phyloP scores from a whole-genome alignment of 2,329 filamentous ascomycete species.

The Ophiostoma perfectum region DNA sequence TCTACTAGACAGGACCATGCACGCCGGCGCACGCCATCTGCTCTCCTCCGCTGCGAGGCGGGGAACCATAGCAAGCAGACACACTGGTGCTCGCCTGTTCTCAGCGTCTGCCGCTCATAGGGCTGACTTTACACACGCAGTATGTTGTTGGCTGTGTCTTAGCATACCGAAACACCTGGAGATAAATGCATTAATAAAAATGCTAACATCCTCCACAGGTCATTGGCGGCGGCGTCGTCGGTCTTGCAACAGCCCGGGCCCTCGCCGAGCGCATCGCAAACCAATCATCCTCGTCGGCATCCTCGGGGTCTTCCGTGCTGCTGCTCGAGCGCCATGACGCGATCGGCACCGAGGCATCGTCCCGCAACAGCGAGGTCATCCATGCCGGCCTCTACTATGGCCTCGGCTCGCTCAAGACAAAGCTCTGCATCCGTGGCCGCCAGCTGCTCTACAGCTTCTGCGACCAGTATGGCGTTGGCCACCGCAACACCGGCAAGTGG shows the following conservation, averaged over 20 bases:
- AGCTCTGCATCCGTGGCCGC: constrained; percentile 73
- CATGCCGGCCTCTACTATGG: constrained; percentile 95
- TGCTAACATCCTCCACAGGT: constrained; percentile 36
- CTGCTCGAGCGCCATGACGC: constrained; percentile 73
- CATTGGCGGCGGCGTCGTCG: constrained; percentile 62
- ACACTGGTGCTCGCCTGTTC: constrained; percentile 5
- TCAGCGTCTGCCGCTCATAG: constrained; percentile 13
- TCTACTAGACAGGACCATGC: background rate
- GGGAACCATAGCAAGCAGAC: background rate
- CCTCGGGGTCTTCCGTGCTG: constrained; percentile 56
- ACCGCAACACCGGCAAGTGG: constrained; percentile 83
- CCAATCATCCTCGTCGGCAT: constrained; percentile 3
- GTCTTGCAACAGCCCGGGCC: constrained; percentile 70
- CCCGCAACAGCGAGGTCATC: constrained; percentile 91
- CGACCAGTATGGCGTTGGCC: constrained; percentile 57
- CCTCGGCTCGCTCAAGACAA: constrained; percentile 67
- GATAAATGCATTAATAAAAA: background rate
- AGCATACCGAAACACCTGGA: background rate
- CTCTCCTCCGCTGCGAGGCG: background rate
- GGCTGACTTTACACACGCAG: constrained; percentile 23
- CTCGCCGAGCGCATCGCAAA: constrained; percentile 45
- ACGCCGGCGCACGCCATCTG: background rate
- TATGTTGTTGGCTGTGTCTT: background rate
- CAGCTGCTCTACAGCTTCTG: constrained; percentile 76
- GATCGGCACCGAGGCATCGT: constrained; percentile 79